phyloP scores from a whole-genome alignment of 83 land plant genomes.

The Picea abies region DNA sequence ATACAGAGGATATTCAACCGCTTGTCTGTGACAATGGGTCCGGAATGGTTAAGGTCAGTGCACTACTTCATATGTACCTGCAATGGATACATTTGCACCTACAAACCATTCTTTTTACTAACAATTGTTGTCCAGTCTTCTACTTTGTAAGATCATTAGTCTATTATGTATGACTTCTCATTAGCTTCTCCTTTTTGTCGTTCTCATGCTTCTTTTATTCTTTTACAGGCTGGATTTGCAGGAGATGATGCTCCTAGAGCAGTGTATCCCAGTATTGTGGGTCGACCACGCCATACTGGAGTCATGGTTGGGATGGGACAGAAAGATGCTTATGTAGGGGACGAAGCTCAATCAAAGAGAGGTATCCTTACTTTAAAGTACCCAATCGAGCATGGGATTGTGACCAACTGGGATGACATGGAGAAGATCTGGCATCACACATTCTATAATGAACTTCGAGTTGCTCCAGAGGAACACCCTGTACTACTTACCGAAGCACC shows the following conservation, averaged over 20 bases:
- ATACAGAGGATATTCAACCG: slow-evolving; percentile 49
- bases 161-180: too few relatives aligned
- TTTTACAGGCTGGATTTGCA: slow-evolving; percentile 33
- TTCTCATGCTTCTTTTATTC: too few relatives aligned
- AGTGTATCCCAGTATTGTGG: slow-evolving; percentile 38
- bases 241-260: slow-evolving; percentile 44
- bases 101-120: too few relatives aligned
- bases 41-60: slow-evolving; percentile 45
- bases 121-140: too few relatives aligned
- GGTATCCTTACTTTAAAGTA: slow-evolving; percentile 28
- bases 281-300: slow-evolving; percentile 25
- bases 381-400: slow-evolving; percentile 21
- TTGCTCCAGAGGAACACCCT: slow-evolving; percentile 31
- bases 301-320: slow-evolving; percentile 35
- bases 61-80: too few relatives aligned
- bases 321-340: slow-evolving; percentile 29
- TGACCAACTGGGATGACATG: slow-evolving; percentile 27
- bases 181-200: too few relatives aligned
- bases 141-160: too few relatives aligned
- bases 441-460: slow-evolving; percentile 11
- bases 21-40: slow-evolving; percentile 56
- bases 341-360: slow-evolving; percentile 31
- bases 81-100: too few relatives aligned
- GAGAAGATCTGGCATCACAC: slow-evolving; percentile 25
- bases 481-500: slow-evolving; percentile 27